Conservation (phyloP, 768 basidiomycete genomes). For the Naganishia onofrii region DNA sequence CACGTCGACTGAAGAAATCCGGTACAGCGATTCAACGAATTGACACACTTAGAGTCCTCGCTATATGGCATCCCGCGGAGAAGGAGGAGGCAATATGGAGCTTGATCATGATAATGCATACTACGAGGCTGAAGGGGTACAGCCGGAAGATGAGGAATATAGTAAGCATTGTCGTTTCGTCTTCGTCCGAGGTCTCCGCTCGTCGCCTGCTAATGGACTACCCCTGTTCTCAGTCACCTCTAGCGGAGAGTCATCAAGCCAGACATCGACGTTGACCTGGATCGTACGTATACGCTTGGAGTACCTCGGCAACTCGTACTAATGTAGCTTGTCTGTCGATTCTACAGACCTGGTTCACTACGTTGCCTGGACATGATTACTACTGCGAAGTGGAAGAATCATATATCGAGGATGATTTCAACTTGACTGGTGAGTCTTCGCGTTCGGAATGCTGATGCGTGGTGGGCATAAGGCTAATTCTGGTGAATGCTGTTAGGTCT, state of each 20-base stretch:
- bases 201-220: background rate
- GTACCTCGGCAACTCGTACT: background rate
- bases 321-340: background rate
- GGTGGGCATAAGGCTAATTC: background rate
- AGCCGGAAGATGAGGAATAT: slow-evolving; percentile 23
- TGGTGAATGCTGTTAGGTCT: slow-evolving; percentile 34
- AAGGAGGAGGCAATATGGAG: slow-evolving; percentile 10
- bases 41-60: background rate
- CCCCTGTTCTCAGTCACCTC: slow-evolving; percentile 41
- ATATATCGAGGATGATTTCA: slow-evolving; percentile 99
- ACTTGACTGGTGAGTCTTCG: slow-evolving; percentile 69
- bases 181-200: background rate
- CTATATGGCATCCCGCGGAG: background rate
- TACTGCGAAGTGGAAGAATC: slow-evolving; percentile 97
- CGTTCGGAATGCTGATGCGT: background rate
- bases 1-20: background rate
- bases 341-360: slow-evolving; percentile 50
- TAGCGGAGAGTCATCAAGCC: slow-evolving; percentile 47
- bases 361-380: slow-evolving; percentile 70
- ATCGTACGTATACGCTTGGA: slow-evolving; percentile 39
- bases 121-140: slow-evolving; percentile 1
- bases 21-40: background rate
- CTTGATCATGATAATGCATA: slow-evolving; percentile 5
- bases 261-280: slow-evolving; percentile 52
- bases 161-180: slow-evolving; percentile 8